These are phyloP conservation scores for Colletotrichum horii DNA, from an alignment of 2,329 filamentous ascomycete species.

Conservation along the genomic window DNA sequence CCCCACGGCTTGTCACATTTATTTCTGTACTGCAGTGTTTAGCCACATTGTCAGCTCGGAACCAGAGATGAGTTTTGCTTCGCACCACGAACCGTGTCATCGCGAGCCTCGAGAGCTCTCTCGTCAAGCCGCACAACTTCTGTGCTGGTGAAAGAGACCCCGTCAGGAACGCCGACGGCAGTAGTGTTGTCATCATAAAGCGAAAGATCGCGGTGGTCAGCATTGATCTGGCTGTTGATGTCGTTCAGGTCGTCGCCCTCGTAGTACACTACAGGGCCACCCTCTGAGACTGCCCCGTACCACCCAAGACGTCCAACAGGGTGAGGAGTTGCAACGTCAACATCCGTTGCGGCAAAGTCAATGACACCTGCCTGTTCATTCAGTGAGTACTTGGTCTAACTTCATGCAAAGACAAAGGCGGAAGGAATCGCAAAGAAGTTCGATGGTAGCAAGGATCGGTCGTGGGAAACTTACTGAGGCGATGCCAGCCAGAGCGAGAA, in stretches of 20 bases:
- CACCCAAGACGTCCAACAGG: neutral
- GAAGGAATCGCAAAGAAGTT: no score
- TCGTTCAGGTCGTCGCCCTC: neutral
- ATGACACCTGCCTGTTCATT: neutral
- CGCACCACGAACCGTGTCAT: neutral
- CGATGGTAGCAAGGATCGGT: no score
- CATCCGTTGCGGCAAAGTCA: neutral
- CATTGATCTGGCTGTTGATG: neutral
- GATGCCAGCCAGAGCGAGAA: no score
- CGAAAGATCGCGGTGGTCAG: neutral
- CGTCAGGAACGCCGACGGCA: neutral
- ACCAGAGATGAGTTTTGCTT: accelerated
- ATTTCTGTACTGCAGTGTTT: neutral
- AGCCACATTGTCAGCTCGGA: accelerated
- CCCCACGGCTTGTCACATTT: neutral
- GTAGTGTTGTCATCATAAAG: neutral
- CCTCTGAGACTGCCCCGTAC: neutral
- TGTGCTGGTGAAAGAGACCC: neutral
- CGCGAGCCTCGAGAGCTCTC: neutral
- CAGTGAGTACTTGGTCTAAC: neutral
- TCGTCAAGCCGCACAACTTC: neutral
- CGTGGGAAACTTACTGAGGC: no score
- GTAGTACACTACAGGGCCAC: neutral
- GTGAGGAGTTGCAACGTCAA: neutral
- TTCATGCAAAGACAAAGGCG: no score